These are phyloP conservation scores for Pythium oligandrum DNA, from an alignment of 352 stramenopile genomes.

Conservation along the genomic window DNA sequence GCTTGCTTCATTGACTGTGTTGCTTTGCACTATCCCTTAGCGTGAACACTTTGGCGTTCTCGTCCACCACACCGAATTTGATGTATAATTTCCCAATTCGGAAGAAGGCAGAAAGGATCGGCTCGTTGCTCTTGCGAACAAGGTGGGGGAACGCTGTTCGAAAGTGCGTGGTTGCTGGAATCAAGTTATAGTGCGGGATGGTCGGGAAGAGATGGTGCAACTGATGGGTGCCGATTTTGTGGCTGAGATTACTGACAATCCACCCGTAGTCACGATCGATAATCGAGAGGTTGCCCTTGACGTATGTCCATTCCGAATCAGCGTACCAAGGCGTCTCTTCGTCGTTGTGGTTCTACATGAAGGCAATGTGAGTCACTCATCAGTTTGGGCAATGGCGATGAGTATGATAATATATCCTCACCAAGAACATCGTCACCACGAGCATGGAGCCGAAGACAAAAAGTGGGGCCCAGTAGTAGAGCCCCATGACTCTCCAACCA, in stretches of 20 bases:
- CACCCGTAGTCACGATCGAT: slow-evolving; percentile 78
- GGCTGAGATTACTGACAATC: slow-evolving; percentile 77
- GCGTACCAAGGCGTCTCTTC: slow-evolving; percentile 80
- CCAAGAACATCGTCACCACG: slow-evolving; percentile 78
- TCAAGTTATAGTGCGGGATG: slow-evolving; percentile 84
- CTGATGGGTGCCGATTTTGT: slow-evolving; percentile 86
- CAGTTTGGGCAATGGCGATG: background rate
- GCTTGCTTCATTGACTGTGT: no score
- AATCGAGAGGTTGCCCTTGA: slow-evolving; percentile 78
- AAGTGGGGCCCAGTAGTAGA: slow-evolving; percentile 78
- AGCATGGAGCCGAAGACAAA: slow-evolving; percentile 77
- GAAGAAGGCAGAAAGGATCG: slow-evolving; percentile 66
- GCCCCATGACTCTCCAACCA: slow-evolving; percentile 33
- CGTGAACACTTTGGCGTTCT: slow-evolving; percentile 60
- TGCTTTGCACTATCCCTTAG: slow-evolving; percentile 35
- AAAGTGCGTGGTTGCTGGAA: slow-evolving; percentile 55
- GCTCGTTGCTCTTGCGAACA: slow-evolving; percentile 58
- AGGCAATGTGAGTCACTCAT: background rate
- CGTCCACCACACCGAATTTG: slow-evolving; percentile 63
- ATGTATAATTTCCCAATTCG: slow-evolving; percentile 58
- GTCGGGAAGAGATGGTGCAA: slow-evolving; percentile 85
- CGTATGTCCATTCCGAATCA: slow-evolving; percentile 79
- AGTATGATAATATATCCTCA: slow-evolving; percentile 6
- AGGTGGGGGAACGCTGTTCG: slow-evolving; percentile 65
- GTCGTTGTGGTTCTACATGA: slow-evolving; percentile 63